Evolutionary conservation across 495 filamentous ascomycete species (phyloP), one percentile per base, ranked within the genome.

Genomic region (Annulohypoxylon moriforme): DNA sequence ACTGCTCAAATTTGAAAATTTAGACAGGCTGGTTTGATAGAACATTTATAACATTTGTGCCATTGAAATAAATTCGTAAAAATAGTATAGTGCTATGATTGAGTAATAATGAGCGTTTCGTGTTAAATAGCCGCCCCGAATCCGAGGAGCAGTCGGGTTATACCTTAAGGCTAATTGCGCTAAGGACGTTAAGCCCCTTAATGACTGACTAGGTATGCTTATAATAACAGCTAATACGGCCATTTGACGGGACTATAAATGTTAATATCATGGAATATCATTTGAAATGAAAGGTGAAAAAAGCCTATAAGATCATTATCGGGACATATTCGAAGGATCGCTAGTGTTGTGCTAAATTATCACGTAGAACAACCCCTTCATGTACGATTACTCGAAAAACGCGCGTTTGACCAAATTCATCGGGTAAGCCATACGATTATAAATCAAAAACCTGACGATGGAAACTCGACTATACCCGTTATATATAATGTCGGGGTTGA

Each of bases 361-460:
- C 25, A 53, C 18, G 10, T 49, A 3, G 9, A 49, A 14, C 11
- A 6, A 10, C 22, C 8, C 9, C 18, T 13, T 29, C 24, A 55
- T 5, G 14, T 33, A 55, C 14, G 24, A 24, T 55, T 31, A 55
- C 50, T 13, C 10, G 13, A 29, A 53, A 31, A 16, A 53, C 25
- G 49, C 49, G 24, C 25, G 24, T 47, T 25, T 31, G 22, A 66
- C 55, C 29, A 60, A 44, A 60, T 24, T 3, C 38, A 34, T 60
- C 42, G 10, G 34, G 25, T 14, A 40, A 36, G 29, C 31, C 16
- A 62, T 52, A 62, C 22, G 69, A 52, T 71, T 71, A 71, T 62
- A 67, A 71, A 71, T 71, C 63, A 71, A 58, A 27, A 62, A 47
- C 24, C 40, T 10, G 9, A 22, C 33, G 47, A 61, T 53, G 8